Conservation (phyloP, 352 stramenopile genomes). For the Elongisporangium undulatum region DNA sequence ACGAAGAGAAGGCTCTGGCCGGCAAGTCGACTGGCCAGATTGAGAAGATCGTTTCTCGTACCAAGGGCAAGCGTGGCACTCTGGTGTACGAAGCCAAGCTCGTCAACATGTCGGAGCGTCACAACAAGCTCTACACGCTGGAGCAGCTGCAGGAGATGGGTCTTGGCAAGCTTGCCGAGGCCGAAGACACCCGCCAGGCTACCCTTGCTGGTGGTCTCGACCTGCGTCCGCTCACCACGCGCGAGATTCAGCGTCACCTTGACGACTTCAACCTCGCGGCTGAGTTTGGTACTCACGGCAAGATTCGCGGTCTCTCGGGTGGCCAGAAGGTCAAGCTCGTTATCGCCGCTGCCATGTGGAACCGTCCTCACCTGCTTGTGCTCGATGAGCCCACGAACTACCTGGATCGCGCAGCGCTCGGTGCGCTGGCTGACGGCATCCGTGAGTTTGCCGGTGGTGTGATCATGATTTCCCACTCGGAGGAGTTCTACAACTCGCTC, state of each 20-base stretch:
- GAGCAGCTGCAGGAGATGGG: conserved; percentile 70
- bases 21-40: conserved; percentile 90
- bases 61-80: conserved; percentile 61
- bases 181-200: conserved; percentile 60
- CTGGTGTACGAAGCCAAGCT: conserved; percentile 90
- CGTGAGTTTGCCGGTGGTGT: conserved; percentile 62
- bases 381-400: conserved; percentile 89
- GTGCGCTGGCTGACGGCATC: conserved; percentile 60
- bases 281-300: conserved; percentile 80
- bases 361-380: conserved; percentile 83
- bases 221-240: conserved; percentile 58
- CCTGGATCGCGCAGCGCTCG: conserved; percentile 66
- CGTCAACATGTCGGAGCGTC: conserved; percentile 59
- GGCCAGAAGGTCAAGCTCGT: conserved; percentile 83
- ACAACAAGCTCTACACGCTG: conserved; percentile 69
- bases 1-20: conserved; percentile 89
- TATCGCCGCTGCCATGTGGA: conserved; percentile 77
- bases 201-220: conserved; percentile 52
- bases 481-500: conserved; percentile 81
- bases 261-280: conserved; percentile 64
- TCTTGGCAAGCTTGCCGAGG: conserved; percentile 53
- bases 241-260: conserved; percentile 69
- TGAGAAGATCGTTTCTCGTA: conserved; percentile 92
- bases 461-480: conserved; percentile 82
- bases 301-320: conserved; percentile 72